Base-by-base conservation (phyloP, 495 filamentous ascomycete genomes). In the Xylaria venustula region DNA sequence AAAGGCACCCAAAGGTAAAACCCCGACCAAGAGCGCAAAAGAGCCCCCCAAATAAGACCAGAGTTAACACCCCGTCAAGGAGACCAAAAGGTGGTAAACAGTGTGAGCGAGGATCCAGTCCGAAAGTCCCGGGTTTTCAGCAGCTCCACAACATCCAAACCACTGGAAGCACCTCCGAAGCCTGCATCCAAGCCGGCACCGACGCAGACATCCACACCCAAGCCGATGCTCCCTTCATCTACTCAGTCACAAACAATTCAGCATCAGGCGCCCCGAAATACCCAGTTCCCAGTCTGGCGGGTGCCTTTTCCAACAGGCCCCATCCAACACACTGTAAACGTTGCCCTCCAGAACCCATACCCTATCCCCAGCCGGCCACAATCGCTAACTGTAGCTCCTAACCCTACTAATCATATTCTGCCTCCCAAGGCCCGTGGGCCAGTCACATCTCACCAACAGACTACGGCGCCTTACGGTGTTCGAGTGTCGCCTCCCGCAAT, bases 1-100 rank as follows among this genome's bases (percentile, higher is more conserved):
- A 23, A 67, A 62, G 22, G 37, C 45, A 51, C n/a, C 25, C 32
- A 67, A 67, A 67, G 67, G 67, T 70, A 70, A 56, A 58, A 23
- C 23, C 54, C 54, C 32, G 23, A 40, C 25, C 28, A 45, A 49
- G 40, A 23, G 12, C 37, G 14, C 20, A 37, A 25, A 28, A 60
- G 36, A 63, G 23, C 20, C 23, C 48, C 19, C 12, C 41, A 48
- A 44, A 49, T 1, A 54, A 58, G 50, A n/a, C 40, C 25, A 51
- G 57, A 45, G 32, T 62, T 65, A 61, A 67, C 64, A 47, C 7
- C 14, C 32, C 57, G n/a, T 57, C 48, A 53, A 64, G 54, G 19
- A 50, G 45, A 12, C 44, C 55, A 58, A 64, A 25, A 15, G 47
- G 44, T 41, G 41, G 36, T 30, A 32, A 53, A 28, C 48, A 40